Percentiles rank a stretch among this genome's conserved stretches.
phyloP scores from a whole-genome alignment of 331 rosid species.

The Ulmus americana region DNA sequence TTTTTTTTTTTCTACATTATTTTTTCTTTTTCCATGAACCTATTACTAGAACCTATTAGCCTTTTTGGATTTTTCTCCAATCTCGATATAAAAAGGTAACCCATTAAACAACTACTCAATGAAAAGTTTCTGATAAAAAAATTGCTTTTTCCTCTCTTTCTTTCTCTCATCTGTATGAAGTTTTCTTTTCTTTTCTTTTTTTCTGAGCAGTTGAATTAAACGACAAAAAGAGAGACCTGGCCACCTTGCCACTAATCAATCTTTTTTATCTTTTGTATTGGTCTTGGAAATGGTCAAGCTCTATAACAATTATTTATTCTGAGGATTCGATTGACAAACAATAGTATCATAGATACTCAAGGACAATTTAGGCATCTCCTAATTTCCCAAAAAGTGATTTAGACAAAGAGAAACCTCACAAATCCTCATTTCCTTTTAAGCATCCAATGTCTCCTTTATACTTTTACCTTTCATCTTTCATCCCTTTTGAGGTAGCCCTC shows the following conservation, averaged over 20 bases:
- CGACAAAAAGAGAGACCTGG: slow-evolving; percentile 53
- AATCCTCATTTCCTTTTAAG: slow-evolving; percentile 61
- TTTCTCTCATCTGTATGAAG: slow-evolving; percentile 4
- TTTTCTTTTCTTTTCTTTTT: slow-evolving; percentile 29
- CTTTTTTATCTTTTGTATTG: slow-evolving; percentile 45
- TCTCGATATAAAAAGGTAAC: slow-evolving; percentile 16
- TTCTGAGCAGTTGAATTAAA: slow-evolving; percentile 32
- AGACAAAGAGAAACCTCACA: slow-evolving; percentile 78
- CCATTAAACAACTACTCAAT: slow-evolving; percentile 19
- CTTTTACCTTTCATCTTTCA: slow-evolving; percentile 76
- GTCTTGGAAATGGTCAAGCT: slow-evolving; percentile 34
- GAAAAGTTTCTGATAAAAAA: slow-evolving; percentile 3
- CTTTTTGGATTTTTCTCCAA: slow-evolving; percentile 11
- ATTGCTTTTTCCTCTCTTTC: slow-evolving; percentile 8
- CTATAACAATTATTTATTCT: slow-evolving; percentile 24
- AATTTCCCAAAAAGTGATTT: slow-evolving; percentile 40
- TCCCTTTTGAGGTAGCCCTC: slow-evolving; percentile 69
- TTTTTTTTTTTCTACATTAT: neutral
- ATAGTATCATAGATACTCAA: slow-evolving; percentile 50
- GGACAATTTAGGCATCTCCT: slow-evolving; percentile 72
- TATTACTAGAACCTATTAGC: neutral
- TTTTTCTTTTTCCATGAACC: neutral
- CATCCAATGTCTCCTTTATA: slow-evolving; percentile 78
- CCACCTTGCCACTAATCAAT: slow-evolving; percentile 33
- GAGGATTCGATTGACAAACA: slow-evolving; percentile 90